A percentile compares a stretch with the other conserved stretches of the same genome.
phyloP scores from a whole-genome alignment of 139 green algal genomes.

The Edaphochlamys debaryana region DNA sequence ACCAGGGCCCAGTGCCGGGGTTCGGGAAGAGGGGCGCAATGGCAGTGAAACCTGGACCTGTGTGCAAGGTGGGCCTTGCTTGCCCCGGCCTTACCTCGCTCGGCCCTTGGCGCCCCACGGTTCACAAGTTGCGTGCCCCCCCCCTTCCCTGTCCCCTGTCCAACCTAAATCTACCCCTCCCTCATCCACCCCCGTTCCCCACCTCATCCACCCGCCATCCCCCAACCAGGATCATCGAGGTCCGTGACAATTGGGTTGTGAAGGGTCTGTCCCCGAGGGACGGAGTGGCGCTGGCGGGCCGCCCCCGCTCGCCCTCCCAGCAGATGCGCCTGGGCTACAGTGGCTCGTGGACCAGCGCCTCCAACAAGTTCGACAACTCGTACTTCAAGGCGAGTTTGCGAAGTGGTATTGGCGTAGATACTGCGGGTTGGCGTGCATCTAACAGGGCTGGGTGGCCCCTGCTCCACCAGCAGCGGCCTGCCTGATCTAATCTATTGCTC shows the following conservation, averaged over 20 bases:
- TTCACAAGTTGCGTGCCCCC: background rate
- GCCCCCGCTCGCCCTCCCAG: conserved; percentile 25
- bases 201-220: background rate
- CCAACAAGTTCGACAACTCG: conserved; percentile 33
- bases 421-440: background rate
- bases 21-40: background rate
- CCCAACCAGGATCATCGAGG: background rate
- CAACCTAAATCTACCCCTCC: too few relatives aligned
- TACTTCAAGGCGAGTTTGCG: conserved; percentile 43
- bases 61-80: too few relatives aligned
- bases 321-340: conserved; percentile 46
- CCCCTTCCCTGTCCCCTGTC: background rate
- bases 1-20: too few relatives aligned
- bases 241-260: conserved; percentile 36
- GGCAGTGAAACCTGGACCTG: background rate
- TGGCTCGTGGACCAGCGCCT: conserved; percentile 15
- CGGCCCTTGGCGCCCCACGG: too few relatives aligned
- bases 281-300: conserved; percentile 44
- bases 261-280: conserved; percentile 27
- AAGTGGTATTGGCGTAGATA: background rate
- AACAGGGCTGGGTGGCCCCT: background rate
- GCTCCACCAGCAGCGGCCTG: background rate
- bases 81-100: too few relatives aligned
- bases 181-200: too few relatives aligned
- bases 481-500: too few relatives aligned